Base-by-base conservation (phyloP, 2,329 filamentous ascomycete species). In the Phaeosphaeriaceae sp. region DNA sequence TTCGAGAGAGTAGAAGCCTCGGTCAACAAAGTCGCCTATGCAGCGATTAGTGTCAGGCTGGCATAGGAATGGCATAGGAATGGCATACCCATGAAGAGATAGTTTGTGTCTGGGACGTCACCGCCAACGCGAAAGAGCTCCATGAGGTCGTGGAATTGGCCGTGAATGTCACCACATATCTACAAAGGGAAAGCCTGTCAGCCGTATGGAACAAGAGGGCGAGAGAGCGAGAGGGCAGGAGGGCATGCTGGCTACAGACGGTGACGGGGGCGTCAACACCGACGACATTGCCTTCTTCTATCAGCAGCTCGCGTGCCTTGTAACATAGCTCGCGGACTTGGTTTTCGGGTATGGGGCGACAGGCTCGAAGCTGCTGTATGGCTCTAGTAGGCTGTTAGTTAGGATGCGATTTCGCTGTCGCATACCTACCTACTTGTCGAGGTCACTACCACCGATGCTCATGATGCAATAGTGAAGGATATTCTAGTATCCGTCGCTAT, bases 241-340 rank as follows among this genome's bases (percentile, higher is more conserved):
- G 6, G 23, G 23, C 23, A 11, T 11, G 23, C 11, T 12, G 32
- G 82, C 47, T 84, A 92, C 88, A 73, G 93, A 92, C 88, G 73
- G 93, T 97, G 52, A 97, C 93, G 17, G 93, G 93, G 54, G 93
- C 93, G 71, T 93, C 89, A 54, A 99, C 93, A 15, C 89, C 92
- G 58, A 97, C 93, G 42, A 97, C 93, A 72, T 99, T 97, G 60
- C 91, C 93, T 78, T 99, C 94, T 75, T 97, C 94, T 55, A 99
- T 96, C 60, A 99, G 79, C 46, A 99, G 83, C 79, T 99, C 94
- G 58, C 94, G 86, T 43, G 94, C 94, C 73, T 97, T 97, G 81
- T 97, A 93, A 77, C 94, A 97, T 64, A 99, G 83, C 77, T 99
- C 93, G 71, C 93, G 89, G 54, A 99, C 95, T 78, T 97, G 90